Percentiles rank a stretch among this genome's conserved stretches.
Conservation (phyloP, 768 basidiomycete species). For the Lenzites betulinus region DNA sequence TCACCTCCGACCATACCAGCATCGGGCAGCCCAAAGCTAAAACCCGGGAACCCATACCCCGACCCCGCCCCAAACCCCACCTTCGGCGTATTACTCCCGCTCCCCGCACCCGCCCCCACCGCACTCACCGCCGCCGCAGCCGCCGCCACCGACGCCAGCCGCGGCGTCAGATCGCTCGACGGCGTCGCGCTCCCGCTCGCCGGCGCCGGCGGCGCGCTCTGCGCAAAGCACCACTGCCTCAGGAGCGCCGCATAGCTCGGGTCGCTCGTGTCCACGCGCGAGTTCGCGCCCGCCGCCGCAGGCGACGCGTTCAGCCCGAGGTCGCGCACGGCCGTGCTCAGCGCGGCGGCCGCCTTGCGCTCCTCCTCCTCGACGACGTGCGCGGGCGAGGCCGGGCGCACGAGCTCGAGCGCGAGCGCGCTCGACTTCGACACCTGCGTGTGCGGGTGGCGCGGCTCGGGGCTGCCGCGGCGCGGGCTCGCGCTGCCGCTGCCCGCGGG, state of each 20-base stretch:
- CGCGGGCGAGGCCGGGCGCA: not conserved
- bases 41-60: constrained; percentile 32
- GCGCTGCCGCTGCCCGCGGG: constrained; percentile 18
- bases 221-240: constrained; percentile 69
- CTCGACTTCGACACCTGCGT: not conserved
- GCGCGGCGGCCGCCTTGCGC: constrained; percentile 10
- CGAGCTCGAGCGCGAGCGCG: constrained; percentile 6
- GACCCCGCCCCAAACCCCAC: constrained; percentile 18
- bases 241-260: constrained; percentile 61
- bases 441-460: constrained; percentile 5
- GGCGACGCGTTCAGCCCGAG: constrained; percentile 21
- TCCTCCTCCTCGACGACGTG: constrained; percentile 3
- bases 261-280: constrained; percentile 34
- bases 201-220: constrained; percentile 35
- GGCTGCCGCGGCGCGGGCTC: constrained; percentile 19
- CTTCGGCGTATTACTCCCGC: constrained; percentile 18
- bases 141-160: not conserved
- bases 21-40: constrained; percentile 26
- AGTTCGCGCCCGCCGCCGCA: constrained; percentile 3
- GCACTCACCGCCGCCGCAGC: not conserved
- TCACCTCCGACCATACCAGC: constrained; percentile 34
- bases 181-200: not conserved
- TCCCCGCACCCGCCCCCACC: constrained; percentile 12
- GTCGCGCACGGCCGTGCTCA: constrained; percentile 15
- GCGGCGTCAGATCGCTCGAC: not conserved